phyloP scores from a whole-genome alignment of 306 rosid genomes.

The Prinsepia uniflora region DNA sequence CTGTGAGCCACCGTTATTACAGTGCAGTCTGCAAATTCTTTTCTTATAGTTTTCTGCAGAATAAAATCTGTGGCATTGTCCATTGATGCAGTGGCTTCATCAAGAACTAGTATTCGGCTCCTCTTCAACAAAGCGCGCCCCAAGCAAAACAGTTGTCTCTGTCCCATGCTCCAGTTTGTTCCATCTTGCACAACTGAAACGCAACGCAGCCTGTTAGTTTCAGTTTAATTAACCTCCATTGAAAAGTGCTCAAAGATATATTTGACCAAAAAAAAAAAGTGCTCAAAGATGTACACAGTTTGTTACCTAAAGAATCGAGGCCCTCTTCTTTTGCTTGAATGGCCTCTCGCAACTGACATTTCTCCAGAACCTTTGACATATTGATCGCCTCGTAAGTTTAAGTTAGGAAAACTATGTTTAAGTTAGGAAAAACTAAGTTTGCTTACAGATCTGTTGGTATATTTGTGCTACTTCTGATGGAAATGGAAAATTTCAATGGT shows the following conservation, averaged over 20 bases:
- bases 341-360: not conserved
- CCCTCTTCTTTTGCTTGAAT: slow-evolving; percentile 24
- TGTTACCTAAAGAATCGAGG: slow-evolving; percentile 30
- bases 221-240: too few relatives aligned
- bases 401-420: too few relatives aligned
- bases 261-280: too few relatives aligned
- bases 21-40: slow-evolving; percentile 31
- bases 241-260: not conserved
- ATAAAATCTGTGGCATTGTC: slow-evolving; percentile 25
- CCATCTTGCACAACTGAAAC: slow-evolving; percentile 29
- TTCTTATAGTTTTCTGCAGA: slow-evolving; percentile 29
- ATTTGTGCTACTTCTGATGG: too few relatives aligned
- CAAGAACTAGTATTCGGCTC: slow-evolving; percentile 31
- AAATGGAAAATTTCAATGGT: not conserved
- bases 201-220: not conserved
- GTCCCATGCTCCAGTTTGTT: slow-evolving; percentile 42
- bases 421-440: too few relatives aligned
- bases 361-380: slow-evolving; percentile 20
- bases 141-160: slow-evolving; percentile 33
- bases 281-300: not conserved
- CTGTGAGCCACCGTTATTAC: slow-evolving; percentile 33
- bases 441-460: too few relatives aligned
- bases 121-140: slow-evolving; percentile 34
- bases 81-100: slow-evolving; percentile 42
- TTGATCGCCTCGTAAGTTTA: too few relatives aligned